Evolutionary conservation across 257 asterid species (phyloP), one percentile per base, ranked within the genome.

Genomic region (Paulownia fortunei): DNA sequence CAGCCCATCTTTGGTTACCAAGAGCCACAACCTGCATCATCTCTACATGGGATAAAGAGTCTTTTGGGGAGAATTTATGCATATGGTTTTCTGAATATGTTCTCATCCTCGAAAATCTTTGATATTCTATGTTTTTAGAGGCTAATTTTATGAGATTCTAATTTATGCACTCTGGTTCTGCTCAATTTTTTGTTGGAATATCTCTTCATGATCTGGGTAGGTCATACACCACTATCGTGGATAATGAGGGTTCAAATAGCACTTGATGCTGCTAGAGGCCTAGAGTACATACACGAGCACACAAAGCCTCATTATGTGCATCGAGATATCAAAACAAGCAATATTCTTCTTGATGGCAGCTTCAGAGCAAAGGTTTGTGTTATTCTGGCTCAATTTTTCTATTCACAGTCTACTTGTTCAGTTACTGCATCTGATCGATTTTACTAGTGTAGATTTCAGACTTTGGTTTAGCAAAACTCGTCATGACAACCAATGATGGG

Each of bases 231-330:
- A 3, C 80, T 95, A 24, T 92, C 99, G 3, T 96, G 99, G 99
- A 89, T 90, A 69, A 80, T 86, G 94, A 90, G 99, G 84, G 87
- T 96, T 73, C 98, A 93, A 84, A 90, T 96, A 83, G 97, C 97
- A n/a, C 96, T 96, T n/a, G 99, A 96, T 84, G 89, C 99, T 76
- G 98, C 97, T 71, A 85, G 96, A 88, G 99, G 98, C 76, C 79
- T 96, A 37, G 99, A 96, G 82, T 96, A 96, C 86, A 89, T 96
- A 86, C 99, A 96, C 7, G 99, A 96, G 82, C 99, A 96, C 92
- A 96, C 99, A 0, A 92, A 89, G 58, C 98, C 98, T 70, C 98
- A 93, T 73, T 96, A 96, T 58, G 98, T 96, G 59, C 99, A 96
- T 79, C 88, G 99, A 24, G 99, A 96, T 87, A 85, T 96, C 84